Evolutionary conservation across 1,284 basidiomycete species (phyloP), one percentile per base, ranked within the genome.

Genomic region (Pascua sp.): DNA sequence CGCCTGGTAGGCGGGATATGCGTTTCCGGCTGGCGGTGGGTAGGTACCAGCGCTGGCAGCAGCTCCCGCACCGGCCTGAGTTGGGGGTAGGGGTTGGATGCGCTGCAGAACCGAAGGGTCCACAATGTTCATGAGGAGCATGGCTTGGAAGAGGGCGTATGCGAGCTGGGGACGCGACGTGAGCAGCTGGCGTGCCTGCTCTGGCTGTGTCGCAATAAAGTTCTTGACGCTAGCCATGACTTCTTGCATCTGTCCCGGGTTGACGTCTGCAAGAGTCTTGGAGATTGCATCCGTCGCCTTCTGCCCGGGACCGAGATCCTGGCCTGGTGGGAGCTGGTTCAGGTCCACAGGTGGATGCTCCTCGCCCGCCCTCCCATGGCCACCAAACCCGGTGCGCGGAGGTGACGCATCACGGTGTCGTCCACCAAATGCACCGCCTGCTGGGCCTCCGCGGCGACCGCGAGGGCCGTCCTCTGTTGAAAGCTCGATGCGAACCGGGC

Each of bases 101-200:
- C 55, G 74, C 69, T 59, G 73, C 8, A 58, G 48, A 10, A 97
- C 86, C 2, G 85, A 83, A 1, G 89, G 85, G 66, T 98, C 94
- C 48, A 98, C 91, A 24, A 98, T 91, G 71, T 95, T 91, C 82
- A 96, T 91, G 58, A 97, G 81, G 7, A 98, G 80, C 70, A 98
- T 85, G 0, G 91, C 90, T 79, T 98, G 95, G 80, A 98, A 98
- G 16, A 98, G 82, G 1, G 95, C 95, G 72, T 98, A 98, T 2
- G 92, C 88, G 15, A 97, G 83, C 78, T 98, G 95, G 13, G 96
- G 95, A 68, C 97, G 88, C 9, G 85, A 81, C 10, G 85, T 80
- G 39, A 99, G 83, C 40, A 98, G 79, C 5, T 84, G 80, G 48
- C 87, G 82, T 39, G 95, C 94, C 78, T 94, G 88, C 44, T 97